Evolutionary conservation across 2,329 filamentous ascomycete genomes (phyloP).

Genomic region (Epichloe gansuensis): DNA sequence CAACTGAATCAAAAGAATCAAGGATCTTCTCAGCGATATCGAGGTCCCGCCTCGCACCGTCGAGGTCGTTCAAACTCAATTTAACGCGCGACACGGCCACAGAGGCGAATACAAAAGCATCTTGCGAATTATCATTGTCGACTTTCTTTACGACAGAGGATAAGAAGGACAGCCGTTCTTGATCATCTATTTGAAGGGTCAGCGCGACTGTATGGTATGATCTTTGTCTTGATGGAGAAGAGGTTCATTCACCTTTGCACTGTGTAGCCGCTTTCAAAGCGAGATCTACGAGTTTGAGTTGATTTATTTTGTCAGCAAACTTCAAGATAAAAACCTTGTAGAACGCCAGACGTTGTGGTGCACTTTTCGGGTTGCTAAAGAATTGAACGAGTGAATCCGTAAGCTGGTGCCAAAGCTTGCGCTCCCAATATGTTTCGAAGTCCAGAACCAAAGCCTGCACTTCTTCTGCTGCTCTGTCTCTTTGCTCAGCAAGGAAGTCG

Average conservation of each 20-base stretch:
- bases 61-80: conserved; percentile 64
- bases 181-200: conserved; percentile 52
- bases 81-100: conserved; percentile 83
- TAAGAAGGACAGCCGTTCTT: conserved; percentile 78
- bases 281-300: conserved; percentile 88
- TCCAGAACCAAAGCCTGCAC: conserved; percentile 78
- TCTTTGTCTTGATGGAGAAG: neutral
- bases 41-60: conserved; percentile 76
- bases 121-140: conserved; percentile 83
- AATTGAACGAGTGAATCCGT: conserved; percentile 80
- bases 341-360: conserved; percentile 72
- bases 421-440: conserved; percentile 96
- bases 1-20: conserved; percentile 86
- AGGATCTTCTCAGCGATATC: conserved; percentile 79
- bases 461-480: conserved; percentile 76
- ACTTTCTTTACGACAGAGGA: conserved; percentile 75
- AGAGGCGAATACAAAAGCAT: conserved; percentile 88
- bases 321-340: conserved; percentile 92
- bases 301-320: conserved; percentile 98
- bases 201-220: neutral
- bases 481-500: conserved; percentile 84
- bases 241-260: conserved; percentile 51
- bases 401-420: conserved; percentile 98
- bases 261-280: conserved; percentile 78
- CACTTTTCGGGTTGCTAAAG: conserved; percentile 74